phyloP scores from a whole-genome alignment of 257 asterid species.

The Forsythia suspensa region DNA sequence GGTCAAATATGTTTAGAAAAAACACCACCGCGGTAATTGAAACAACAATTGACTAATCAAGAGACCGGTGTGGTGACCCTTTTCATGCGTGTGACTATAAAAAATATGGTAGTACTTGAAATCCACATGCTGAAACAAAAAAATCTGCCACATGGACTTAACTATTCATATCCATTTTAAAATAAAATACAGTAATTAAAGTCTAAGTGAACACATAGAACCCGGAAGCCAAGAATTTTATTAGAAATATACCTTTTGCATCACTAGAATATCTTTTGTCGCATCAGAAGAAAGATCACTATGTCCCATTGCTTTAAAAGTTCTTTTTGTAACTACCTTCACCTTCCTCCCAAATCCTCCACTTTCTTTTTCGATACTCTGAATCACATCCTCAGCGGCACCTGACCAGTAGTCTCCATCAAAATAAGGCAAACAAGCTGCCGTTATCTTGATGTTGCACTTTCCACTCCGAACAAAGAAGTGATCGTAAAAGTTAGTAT shows the following conservation, averaged over 20 bases:
- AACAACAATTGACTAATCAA: not conserved
- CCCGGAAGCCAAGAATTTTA: not conserved
- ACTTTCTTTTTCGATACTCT: slow-evolving; percentile 35
- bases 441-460: slow-evolving; percentile 53
- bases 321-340: slow-evolving; percentile 46
- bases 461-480: slow-evolving; percentile 54
- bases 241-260: slow-evolving; percentile 55
- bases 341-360: slow-evolving; percentile 33
- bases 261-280: slow-evolving; percentile 58
- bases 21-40: not conserved
- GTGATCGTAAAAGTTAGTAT: slow-evolving; percentile 53
- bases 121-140: not conserved
- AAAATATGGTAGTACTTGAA: not conserved
- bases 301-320: slow-evolving; percentile 56
- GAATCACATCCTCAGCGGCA: slow-evolving; percentile 49
- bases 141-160: not conserved
- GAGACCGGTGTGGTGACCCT: not conserved
- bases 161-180: not conserved
- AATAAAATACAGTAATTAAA: not conserved
- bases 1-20: not conserved
- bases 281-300: slow-evolving; percentile 41
- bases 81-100: not conserved
- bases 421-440: slow-evolving; percentile 70
- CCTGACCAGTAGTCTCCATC: slow-evolving; percentile 75
- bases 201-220: not conserved